Base-by-base conservation (phyloP, 257 asterid genomes). In the Pogostemon cablin region DNA sequence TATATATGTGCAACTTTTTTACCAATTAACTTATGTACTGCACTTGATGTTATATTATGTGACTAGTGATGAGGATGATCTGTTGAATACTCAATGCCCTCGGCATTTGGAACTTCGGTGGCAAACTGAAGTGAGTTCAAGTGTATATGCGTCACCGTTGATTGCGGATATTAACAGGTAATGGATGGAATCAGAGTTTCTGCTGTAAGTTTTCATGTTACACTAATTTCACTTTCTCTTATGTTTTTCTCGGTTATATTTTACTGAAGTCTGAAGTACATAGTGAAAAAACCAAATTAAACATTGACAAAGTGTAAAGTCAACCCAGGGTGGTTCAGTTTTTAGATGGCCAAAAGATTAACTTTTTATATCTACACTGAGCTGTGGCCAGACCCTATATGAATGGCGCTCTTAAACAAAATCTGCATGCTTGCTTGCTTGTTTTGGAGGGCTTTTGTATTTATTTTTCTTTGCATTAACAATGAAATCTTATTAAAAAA, bases 61-160 rank as follows among this genome's bases (percentile, higher is more conserved):
- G 74, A 55, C 12, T 65, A 93, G 99, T 37, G 96, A 86, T 75
- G 99, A 95, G 86, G 96, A 87, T 69, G 97, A 86, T 71, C 69
- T 95, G 72, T 78, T 91, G 89, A 95, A 95, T 81, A 81, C 95
- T 6, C 97, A 91, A 78, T 95, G 99, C 75, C 99, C 99, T 58
- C 98, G 80, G 83, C 88, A 86, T 79, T 86, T 95, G 88, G 99
- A 95, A 75, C 86, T 91, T 75, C 86, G 99, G 81, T 95, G 99
- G 99, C 97, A 95, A 85, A 75, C 91, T 64, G 99, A 95, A 90
- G 97, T 95, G 79, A 95, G 98, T 82, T 90, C 99, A 67, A 95
- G 99, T 83, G 81, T 95, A 69, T 95, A 91, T 74, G 96, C 98
- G 0, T 60, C 99, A 43, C 99, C 99, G 0, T 79, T 95, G 83